Percentiles rank a stretch among this genome's conserved stretches.
Evolutionary conservation across 2,329 filamentous ascomycete genomes (phyloP).

Genomic region (Aureobasidium sp.): DNA sequence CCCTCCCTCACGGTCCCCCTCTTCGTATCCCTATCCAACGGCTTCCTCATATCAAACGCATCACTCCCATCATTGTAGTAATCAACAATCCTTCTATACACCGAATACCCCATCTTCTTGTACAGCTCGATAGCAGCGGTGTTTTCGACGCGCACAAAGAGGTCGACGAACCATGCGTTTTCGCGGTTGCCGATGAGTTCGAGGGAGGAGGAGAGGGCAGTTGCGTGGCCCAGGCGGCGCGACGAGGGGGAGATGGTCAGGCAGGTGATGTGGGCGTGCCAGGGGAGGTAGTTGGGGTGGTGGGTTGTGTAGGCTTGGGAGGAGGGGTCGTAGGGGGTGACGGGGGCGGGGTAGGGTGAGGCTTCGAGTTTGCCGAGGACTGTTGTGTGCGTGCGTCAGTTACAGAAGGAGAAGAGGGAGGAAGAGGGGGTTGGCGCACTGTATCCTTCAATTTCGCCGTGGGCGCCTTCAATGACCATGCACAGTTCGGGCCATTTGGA

Average conservation of each 20-base stretch:
- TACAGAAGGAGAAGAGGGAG: neutral
- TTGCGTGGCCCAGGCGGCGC: constrained; percentile 77
- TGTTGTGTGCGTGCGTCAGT: constrained; percentile 37
- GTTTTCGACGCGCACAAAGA: constrained; percentile 88
- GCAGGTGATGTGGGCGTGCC: constrained; percentile 96
- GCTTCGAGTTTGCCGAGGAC: constrained; percentile 97
- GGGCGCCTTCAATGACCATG: constrained; percentile 76
- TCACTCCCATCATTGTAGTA: constrained; percentile 96
- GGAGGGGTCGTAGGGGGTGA: constrained; percentile 58
- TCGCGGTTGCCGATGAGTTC: constrained; percentile 75
- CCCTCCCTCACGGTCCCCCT: constrained; percentile 68
- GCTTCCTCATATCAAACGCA: constrained; percentile 95
- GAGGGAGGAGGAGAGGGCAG: constrained; percentile 68
- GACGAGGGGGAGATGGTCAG: constrained; percentile 84
- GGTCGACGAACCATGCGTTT: constrained; percentile 87
- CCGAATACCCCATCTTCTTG: constrained; percentile 80
- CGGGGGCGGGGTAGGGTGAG: constrained; percentile 60
- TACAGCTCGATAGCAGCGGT: constrained; percentile 81
- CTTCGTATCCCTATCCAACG: constrained; percentile 70
- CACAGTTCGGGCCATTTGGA: constrained; percentile 94
- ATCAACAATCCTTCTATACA: constrained; percentile 78
- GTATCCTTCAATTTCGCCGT: constrained; percentile 88
- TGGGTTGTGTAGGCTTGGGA: constrained; percentile 31
- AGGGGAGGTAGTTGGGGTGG: constrained; percentile 74
- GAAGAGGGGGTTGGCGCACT: constrained; percentile 48